Conservation (phyloP, 345 rosid species). For the Pseudoturritis turrita region DNA sequence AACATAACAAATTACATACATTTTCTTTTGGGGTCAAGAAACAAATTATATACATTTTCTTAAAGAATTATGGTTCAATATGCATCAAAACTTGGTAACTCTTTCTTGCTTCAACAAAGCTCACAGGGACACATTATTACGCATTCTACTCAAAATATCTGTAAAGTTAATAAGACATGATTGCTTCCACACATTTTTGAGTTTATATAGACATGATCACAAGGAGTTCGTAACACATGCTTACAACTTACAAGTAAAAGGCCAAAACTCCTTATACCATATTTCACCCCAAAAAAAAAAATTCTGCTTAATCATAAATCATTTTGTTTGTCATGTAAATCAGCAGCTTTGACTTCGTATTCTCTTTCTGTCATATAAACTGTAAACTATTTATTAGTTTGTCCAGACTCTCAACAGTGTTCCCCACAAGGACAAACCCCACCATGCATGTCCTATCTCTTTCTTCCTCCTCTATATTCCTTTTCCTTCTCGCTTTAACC, state of each 20-base stretch:
- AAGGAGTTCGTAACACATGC: not conserved
- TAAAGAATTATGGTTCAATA: too few species aligned
- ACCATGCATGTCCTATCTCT: constrained; percentile 39
- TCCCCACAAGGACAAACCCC: constrained; percentile 12
- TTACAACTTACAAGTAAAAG: not conserved
- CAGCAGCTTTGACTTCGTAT: not conserved
- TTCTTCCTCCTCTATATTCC: constrained; percentile 20
- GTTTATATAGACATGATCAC: not conserved
- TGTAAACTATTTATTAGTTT: constrained; percentile 19
- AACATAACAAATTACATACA: not conserved
- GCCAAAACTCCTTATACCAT: not conserved
- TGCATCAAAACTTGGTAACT: not conserved
- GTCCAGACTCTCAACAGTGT: constrained; percentile 4
- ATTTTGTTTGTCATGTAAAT: not conserved
- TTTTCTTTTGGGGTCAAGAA: too few species aligned
- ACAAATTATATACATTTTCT: not conserved
- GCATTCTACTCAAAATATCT: not conserved
- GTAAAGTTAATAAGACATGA: constrained; percentile 1
- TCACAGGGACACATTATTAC: not conserved
- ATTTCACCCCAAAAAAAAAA: not conserved
- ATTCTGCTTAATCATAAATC: not conserved
- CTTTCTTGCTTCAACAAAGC: too few species aligned
- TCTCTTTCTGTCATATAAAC: not conserved
- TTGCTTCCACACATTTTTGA: constrained; percentile 1
- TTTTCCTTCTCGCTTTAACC: constrained; percentile 26